phyloP scores from a whole-genome alignment of 176 grass and related monocot genomes.

The Rhynchospora breviuscula region DNA sequence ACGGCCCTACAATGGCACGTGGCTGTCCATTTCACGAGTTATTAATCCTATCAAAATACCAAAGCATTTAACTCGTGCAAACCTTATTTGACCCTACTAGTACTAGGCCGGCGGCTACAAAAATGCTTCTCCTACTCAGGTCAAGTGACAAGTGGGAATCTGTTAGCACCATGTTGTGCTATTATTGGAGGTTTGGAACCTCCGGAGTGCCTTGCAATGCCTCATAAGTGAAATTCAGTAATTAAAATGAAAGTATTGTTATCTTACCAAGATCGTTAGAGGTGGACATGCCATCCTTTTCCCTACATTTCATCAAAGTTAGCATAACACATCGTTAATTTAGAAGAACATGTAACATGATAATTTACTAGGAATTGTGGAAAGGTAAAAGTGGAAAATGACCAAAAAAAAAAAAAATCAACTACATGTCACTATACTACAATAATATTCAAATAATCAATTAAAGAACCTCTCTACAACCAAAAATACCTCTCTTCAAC shows the following conservation, averaged over 20 bases:
- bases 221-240: background rate
- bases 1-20: too few relatives aligned
- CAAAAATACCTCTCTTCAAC: background rate
- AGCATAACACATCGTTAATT: background rate
- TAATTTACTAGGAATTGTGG: background rate
- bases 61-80: background rate
- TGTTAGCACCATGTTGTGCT: background rate
- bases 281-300: background rate
- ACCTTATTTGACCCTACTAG: background rate
- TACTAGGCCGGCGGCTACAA: background rate
- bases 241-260: background rate
- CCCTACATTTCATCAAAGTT: background rate
- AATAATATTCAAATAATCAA: conserved; percentile 9
- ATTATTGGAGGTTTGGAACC: background rate
- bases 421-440: background rate
- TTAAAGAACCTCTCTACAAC: background rate
- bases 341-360: background rate
- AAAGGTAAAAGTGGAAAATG: background rate
- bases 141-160: background rate
- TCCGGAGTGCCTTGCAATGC: background rate
- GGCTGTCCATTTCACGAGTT: too few relatives aligned
- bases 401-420: background rate
- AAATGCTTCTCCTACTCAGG: background rate
- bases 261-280: background rate
- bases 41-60: too few relatives aligned